Conservation (phyloP, 2,329 filamentous ascomycete genomes). For the Pyricularia grisea region DNA sequence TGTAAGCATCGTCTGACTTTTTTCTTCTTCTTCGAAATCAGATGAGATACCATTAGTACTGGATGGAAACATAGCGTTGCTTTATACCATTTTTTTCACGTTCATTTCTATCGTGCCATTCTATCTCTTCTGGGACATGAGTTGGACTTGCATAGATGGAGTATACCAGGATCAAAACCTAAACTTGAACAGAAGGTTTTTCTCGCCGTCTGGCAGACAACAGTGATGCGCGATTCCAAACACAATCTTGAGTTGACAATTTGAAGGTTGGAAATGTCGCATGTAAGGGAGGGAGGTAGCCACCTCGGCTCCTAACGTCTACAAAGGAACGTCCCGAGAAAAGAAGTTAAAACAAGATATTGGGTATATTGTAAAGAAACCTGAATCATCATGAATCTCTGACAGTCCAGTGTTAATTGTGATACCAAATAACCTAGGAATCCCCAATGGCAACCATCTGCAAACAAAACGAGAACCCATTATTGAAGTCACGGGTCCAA, state of each 20-base stretch:
- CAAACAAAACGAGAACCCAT: not conserved
- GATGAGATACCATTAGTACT: not conserved
- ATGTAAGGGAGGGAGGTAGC: not conserved
- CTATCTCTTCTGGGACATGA: not conserved
- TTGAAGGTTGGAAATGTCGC: no score
- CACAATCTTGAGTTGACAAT: no score
- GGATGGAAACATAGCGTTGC: not conserved
- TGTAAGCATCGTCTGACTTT: not conserved
- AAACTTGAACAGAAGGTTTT: not conserved
- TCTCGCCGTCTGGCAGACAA: no score
- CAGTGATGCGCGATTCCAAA: no score
- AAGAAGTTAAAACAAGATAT: not conserved
- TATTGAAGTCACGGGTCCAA: not conserved
- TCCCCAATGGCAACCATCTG: not conserved
- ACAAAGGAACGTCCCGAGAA: not conserved
- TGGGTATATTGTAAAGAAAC: not conserved
- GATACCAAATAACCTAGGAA: not conserved
- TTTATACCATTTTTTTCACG: not conserved
- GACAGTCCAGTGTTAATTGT: not conserved
- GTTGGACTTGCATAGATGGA: not conserved
- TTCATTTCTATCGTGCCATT: not conserved
- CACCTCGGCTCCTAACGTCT: not conserved
- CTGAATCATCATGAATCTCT: not conserved
- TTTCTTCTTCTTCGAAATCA: not conserved
- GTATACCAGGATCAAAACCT: not conserved